Evolutionary conservation across 164 flowering plant genomes (phyloP), one percentile per base, ranked within the genome.

Genomic region (Vitis riparia): DNA sequence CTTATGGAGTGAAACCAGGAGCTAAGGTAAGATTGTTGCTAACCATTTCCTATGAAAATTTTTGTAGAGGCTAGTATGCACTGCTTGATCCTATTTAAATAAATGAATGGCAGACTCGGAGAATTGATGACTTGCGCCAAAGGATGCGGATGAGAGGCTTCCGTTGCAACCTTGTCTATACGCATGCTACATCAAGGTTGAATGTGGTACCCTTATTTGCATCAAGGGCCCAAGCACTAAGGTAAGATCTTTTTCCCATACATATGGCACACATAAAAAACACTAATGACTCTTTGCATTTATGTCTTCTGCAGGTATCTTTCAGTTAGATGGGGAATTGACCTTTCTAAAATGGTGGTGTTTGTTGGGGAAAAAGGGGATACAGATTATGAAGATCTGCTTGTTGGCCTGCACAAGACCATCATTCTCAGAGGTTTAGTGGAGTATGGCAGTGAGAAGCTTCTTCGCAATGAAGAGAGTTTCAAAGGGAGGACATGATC

Each of bases 101-200:
- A n/a, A 30, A 69, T 23, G 11, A 23, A 61, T 74, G 57, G 23
- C 87, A 92, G 97, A 75, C 77, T 30, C 77, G 77, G 56, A 87
- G 71, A 55, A 67, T 81, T 5, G 90, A 88, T 68, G 85, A 89
- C 32, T 55, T 92, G 32, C 81, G 85, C 15, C 92, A 88, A 62
- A 83, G 83, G 83, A 76, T 93, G 65, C 85, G 94, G 17, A 93
- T 89, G 92, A 80, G 94, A 84, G 96, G 89, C 14, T 83, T 91
- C 57, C 80, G 98, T 9, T 93, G 98, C 86, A 85, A 86, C 75
- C 78, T 84, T 63, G 86, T 88, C 55, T 87, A 86, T 70, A 80
- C 87, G 8, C 90, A 78, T 48, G 83, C 89, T 30, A 79, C 79
- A 60, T 77, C 87, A 30, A 88, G 94, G 75, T 76, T 93, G 68